Evolutionary conservation across 768 basidiomycete species (phyloP).

Genomic region (Tulasnella sp.): DNA sequence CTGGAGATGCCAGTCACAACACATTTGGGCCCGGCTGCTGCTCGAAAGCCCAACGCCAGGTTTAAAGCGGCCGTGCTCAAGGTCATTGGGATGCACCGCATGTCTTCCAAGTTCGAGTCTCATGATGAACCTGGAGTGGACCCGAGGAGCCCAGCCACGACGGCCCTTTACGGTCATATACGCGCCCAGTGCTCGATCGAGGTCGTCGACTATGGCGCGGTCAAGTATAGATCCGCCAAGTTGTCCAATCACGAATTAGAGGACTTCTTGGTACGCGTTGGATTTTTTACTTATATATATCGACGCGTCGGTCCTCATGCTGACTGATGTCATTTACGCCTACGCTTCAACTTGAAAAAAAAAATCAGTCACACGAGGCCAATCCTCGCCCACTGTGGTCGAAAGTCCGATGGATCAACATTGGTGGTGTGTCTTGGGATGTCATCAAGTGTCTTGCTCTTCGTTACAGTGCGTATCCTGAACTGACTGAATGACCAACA

Average conservation of each 20-base stretch:
- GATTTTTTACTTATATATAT: no score
- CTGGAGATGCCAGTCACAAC: no score
- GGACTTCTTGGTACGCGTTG: conserved; percentile 3
- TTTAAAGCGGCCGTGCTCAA: conserved; percentile 6
- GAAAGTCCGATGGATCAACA: conserved; percentile 17
- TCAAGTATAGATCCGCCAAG: neutral
- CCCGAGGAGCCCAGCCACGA: neutral
- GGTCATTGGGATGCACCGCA: conserved; percentile 7
- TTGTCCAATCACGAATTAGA: neutral
- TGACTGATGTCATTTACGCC: no score
- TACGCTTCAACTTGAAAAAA: neutral
- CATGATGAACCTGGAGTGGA: conserved; percentile 15
- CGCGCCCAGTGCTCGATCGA: conserved; percentile 12
- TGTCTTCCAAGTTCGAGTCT: neutral
- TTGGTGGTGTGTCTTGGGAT: conserved; percentile 15
- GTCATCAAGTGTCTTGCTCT: conserved; percentile 2
- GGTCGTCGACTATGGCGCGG: conserved; percentile 12
- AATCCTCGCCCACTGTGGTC: conserved; percentile 10
- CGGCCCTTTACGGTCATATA: conserved; percentile 13
- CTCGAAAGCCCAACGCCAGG: conserved; percentile 2
- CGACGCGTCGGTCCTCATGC: no score
- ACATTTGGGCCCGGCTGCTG: no score
- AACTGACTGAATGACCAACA: neutral
- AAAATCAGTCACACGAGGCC: neutral
- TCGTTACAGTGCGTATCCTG: neutral